Evolutionary conservation across 1,284 basidiomycete genomes (phyloP), one percentile per base, ranked within the genome.

Genomic region (Malassezia sp.): DNA sequence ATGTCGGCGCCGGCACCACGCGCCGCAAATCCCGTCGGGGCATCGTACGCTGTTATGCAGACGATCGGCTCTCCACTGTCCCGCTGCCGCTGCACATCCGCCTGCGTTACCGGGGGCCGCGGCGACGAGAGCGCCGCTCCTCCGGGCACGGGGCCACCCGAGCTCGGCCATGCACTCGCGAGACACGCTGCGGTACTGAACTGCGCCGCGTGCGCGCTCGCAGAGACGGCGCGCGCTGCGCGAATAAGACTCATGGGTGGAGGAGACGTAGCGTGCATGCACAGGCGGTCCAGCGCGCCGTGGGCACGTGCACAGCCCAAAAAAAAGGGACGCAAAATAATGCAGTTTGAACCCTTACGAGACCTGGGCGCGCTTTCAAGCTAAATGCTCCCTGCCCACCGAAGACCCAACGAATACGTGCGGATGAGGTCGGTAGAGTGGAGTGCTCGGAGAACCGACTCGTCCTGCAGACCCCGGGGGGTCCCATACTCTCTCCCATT

Each of bases 31-130:
- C 58, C 62, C 0, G 64, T 53, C 1, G 67, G 67, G 27, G 61
- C 59, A 43, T 70, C 67, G 41, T 61, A 60, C 1, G 67, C 67
- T 6, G 67, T 70, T 12, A 70, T 42, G 30, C 61, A 59, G 30
- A 50, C 47, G 14, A 58, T 49, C 22, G 38, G 47, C n/a, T 29
- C 18, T 23, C 36, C 28, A 18, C 22, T 30, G 18, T 26, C 35
- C 30, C 37, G 22, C 18, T 23, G n/a, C 4, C 14, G 17, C 9
- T 26, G 28, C 26, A 30, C 15, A 18, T 42, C 40, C 11, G 30
- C 15, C 11, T 23, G 29, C 4, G 22, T 33, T 5, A 42, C 24
- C 3, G 31, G 40, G 4, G 40, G 24, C 32, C 18, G 15, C 12
- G 24, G 22, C 21, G 12, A n/a, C n/a, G n/a, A n/a, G n/a, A n/a